Percentiles rank a stretch among this genome's conserved stretches.
These are phyloP conservation scores for Pichia sporocuriosa DNA, from an alignment of 805 yeast species.

Conservation along the genomic window DNA sequence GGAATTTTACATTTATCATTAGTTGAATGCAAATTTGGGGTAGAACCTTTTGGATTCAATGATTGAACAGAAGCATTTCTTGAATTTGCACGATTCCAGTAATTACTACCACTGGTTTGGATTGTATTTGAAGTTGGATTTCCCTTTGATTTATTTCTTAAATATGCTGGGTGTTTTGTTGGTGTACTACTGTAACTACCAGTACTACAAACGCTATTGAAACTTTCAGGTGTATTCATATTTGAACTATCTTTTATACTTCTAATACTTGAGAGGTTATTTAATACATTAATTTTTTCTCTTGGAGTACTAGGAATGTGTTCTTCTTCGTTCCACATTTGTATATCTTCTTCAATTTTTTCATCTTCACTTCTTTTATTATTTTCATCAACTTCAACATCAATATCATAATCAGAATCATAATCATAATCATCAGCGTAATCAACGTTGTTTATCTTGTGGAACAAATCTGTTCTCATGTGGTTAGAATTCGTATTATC, in stretches of 20 bases:
- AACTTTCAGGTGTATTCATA: slow-evolving; percentile 10
- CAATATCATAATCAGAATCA: slow-evolving; percentile 23
- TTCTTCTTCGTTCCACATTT: slow-evolving; percentile 6
- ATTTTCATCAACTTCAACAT: slow-evolving; percentile 16
- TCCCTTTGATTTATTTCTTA: slow-evolving; percentile 1
- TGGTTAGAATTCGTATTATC: slow-evolving; percentile 12
- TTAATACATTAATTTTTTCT: not conserved
- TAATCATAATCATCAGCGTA: slow-evolving; percentile 18
- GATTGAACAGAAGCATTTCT: slow-evolving; percentile 13
- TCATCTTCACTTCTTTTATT: no score
- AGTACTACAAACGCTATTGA: slow-evolving; percentile 3
- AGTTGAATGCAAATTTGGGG: not conserved
- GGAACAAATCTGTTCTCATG: not conserved
- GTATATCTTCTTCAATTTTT: slow-evolving; percentile 17
- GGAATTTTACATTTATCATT: slow-evolving; percentile 10
- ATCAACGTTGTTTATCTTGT: slow-evolving; percentile 5
- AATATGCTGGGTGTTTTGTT: no score
- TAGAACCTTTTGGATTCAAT: slow-evolving; percentile 4
- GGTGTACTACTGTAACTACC: slow-evolving; percentile 2
- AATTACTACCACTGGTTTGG: slow-evolving; percentile 7
- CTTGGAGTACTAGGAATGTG: slow-evolving; percentile 6
- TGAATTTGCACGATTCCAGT: slow-evolving; percentile 22
- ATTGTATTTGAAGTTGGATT: slow-evolving; percentile 5
- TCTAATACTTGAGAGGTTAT: slow-evolving; percentile 4
- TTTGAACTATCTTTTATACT: slow-evolving; percentile 1